Evolutionary conservation across 2,329 filamentous ascomycete genomes (phyloP).

Genomic region (Aspergillus aculeatinus): DNA sequence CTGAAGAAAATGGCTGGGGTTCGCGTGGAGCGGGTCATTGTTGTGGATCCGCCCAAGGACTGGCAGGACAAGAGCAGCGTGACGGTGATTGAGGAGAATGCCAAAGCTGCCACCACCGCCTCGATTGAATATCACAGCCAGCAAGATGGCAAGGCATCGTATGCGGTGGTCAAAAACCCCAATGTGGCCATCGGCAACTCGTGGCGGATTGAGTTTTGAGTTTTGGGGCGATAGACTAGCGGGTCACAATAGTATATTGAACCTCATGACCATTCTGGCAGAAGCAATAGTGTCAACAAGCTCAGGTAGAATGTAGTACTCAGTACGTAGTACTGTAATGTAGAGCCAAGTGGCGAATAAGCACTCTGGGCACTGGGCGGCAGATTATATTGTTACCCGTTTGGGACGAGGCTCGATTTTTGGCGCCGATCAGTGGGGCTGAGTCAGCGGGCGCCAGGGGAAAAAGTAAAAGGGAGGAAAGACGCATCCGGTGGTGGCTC

Average conservation of each 20-base stretch:
- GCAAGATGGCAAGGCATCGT: slow-evolving; percentile 57
- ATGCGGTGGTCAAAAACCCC: slow-evolving; percentile 64
- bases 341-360: neutral
- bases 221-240: neutral
- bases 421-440: slow-evolving; percentile 1
- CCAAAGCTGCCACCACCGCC: slow-evolving; percentile 46
- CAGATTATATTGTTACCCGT: neutral
- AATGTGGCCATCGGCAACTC: slow-evolving; percentile 60
- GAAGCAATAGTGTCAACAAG: neutral
- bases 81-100: slow-evolving; percentile 48
- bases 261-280: neutral
- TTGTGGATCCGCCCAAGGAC: slow-evolving; percentile 72
- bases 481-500: neutral
- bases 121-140: slow-evolving; percentile 58
- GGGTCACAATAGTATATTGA: neutral
- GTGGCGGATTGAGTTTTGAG: slow-evolving; percentile 61
- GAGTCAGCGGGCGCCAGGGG: slow-evolving; percentile 2
- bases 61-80: slow-evolving; percentile 68
- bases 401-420: neutral
- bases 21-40: slow-evolving; percentile 75
- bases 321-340: no score
- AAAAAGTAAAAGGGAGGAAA: neutral
- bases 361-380: neutral
- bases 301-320: no score
- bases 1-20: slow-evolving; percentile 77